Evolutionary conservation across 2,329 filamentous ascomycete species (phyloP).

Genomic region (Chrysoporthe deuterocubensis): DNA sequence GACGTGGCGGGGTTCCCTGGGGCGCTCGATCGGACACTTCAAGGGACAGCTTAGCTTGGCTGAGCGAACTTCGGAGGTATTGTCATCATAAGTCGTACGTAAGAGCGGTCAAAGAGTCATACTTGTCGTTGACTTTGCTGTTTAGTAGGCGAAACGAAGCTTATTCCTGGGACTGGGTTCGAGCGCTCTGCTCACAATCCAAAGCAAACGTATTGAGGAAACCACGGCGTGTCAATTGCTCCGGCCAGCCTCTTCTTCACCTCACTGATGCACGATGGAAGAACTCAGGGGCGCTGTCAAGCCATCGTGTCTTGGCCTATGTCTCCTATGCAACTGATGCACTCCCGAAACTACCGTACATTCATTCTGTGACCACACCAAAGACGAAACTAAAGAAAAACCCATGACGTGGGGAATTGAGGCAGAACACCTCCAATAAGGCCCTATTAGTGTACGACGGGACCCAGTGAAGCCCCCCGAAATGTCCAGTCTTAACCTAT

Average conservation of each 20-base stretch:
- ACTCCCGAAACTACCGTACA: constrained; percentile 22
- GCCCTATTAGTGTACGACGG: constrained; percentile 13
- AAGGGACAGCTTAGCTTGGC: neutral
- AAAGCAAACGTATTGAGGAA: neutral
- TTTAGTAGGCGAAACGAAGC: neutral
- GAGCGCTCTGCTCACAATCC: neutral
- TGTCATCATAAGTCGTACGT: neutral
- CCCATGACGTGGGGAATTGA: constrained; percentile 18
- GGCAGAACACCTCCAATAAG: constrained; percentile 1
- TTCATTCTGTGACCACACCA: constrained; percentile 27
- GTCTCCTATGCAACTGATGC: constrained; percentile 25
- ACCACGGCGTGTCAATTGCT: neutral
- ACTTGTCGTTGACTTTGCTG: neutral
- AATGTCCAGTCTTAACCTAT: neutral
- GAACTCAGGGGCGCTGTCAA: neutral
- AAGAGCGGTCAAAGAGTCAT: neutral
- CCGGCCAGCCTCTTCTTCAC: neutral
- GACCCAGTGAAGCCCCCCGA: constrained; percentile 1
- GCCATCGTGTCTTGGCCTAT: constrained; percentile 8
- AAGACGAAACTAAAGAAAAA: constrained; percentile 19
- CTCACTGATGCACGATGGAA: neutral
- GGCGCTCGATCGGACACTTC: constrained; percentile 24
- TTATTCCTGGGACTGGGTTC: neutral
- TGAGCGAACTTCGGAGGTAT: constrained; percentile 16
- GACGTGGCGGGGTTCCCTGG: constrained; percentile 23